Conservation (phyloP, 1,139 yeast species). For the Saccharomyces hybrid region DNA sequence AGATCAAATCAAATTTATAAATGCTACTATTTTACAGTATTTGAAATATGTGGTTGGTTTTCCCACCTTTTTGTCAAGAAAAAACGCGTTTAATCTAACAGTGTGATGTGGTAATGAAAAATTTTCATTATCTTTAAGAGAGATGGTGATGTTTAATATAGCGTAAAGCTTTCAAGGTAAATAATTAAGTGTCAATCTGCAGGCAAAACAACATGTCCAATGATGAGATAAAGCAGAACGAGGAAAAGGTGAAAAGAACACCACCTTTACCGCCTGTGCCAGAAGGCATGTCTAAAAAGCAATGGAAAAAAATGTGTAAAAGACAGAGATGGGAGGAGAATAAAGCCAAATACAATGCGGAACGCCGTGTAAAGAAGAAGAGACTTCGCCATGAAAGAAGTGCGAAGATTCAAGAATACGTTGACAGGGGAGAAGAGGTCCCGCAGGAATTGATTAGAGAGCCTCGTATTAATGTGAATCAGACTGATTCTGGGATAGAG, state of each 20-base stretch:
- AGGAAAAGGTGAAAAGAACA: slow-evolving; percentile 6
- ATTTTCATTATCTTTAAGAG: not conserved
- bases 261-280: slow-evolving; percentile 40
- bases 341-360: slow-evolving; percentile 49
- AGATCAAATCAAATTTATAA: not conserved
- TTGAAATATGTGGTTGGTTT: not conserved
- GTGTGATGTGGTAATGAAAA: slow-evolving; percentile 7
- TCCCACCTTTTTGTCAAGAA: not conserved
- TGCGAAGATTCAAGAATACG: slow-evolving; percentile 31
- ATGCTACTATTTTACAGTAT: not conserved
- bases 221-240: slow-evolving; percentile 3
- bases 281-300: slow-evolving; percentile 77
- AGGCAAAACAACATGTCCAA: not conserved
- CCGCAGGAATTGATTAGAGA: slow-evolving; percentile 31
- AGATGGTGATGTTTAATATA: not conserved
- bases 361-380: slow-evolving; percentile 49
- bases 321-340: slow-evolving; percentile 55
- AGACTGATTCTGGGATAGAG: slow-evolving; percentile 41
- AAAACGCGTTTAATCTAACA: not conserved
- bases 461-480: slow-evolving; percentile 36
- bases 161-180: not conserved
- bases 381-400: slow-evolving; percentile 33
- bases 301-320: slow-evolving; percentile 68
- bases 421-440: slow-evolving; percentile 34
- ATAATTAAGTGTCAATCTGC: not conserved